Evolutionary conservation across 306 rosid species (phyloP), one percentile per base, ranked within the genome.

Genomic region (Medicago arabica): DNA sequence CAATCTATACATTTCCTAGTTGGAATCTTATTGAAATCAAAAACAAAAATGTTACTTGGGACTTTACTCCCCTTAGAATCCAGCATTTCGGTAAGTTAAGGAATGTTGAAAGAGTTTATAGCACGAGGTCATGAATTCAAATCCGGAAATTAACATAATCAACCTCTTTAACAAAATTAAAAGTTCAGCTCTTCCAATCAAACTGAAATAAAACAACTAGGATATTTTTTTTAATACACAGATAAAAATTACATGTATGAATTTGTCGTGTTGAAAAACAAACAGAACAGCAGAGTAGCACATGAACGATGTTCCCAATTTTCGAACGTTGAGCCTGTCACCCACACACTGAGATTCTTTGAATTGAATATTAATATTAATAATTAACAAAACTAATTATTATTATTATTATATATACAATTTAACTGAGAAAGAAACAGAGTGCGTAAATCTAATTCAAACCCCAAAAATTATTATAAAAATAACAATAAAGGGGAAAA

Each of bases 391-490:
- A 28, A 28, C 31, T 28, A 28, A 28, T 28, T 28, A 28, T 28
- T 23, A 23, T 23, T 1, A 23, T 31, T 34, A 34, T 34, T 34
- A 34, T 34, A 34, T 34, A 34, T 34, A 34, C 38, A 34, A 34
- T 7, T 34, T 34, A 34, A 34, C 7, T 0, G 38, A 36, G 71
- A 16, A 43, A 47, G 76, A 46, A 34, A 70, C 23, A 79, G 38
- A 79, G 28, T 64, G 3, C 15, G n/a, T n/a, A n/a, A 58, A 40
- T 71, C 74, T 71, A 38, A 71, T 65, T 72, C 13, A 64, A 23
- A 31, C 8, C 75, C 75, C 6, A 55, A 39, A 60, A n/a, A 16
- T 58, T 58, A 58, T 21, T 34, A 34, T 34, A 5, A 12, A 41
- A 41, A 41, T 18, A 55, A 46, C 0, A 51, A 50, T 50, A 6